A percentile compares a stretch with the other conserved stretches of the same genome.
phyloP scores from a whole-genome alignment of 768 basidiomycete genomes.

The Termitomyces sp. region DNA sequence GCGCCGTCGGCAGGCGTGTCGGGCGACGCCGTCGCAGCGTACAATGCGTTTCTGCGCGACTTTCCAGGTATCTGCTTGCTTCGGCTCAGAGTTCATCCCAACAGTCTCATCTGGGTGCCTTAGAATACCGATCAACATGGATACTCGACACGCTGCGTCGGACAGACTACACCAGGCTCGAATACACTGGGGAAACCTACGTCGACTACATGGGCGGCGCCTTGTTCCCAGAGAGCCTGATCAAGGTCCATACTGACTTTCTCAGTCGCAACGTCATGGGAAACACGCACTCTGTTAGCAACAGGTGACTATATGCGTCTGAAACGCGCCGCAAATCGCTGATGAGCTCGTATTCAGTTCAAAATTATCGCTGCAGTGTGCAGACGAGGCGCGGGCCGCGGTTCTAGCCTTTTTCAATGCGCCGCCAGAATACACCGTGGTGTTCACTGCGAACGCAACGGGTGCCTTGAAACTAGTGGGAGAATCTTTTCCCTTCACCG shows the following conservation, averaged over 20 bases:
- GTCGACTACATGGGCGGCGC: constrained; percentile 87
- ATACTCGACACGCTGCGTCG: constrained; percentile 63
- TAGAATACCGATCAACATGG: constrained; percentile 67
- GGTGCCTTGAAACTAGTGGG: constrained; percentile 79
- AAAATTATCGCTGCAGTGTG: constrained; percentile 58
- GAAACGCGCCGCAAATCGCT: constrained; percentile 1
- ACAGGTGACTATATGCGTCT: constrained; percentile 53
- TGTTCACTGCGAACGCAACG: constrained; percentile 80
- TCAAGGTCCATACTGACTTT: constrained; percentile 66
- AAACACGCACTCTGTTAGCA: constrained; percentile 81
- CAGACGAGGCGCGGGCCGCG: constrained; percentile 63
- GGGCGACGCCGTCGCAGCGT: constrained; percentile 36
- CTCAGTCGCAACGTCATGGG: constrained; percentile 64
- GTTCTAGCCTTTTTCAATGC: constrained; percentile 78
- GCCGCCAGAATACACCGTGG: constrained; percentile 69
- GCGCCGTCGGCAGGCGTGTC: constrained; percentile 22
- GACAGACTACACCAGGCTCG: constrained; percentile 57
- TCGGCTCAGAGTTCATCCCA: not conserved
- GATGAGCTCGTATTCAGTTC: constrained; percentile 42
- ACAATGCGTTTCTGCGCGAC: constrained; percentile 42
- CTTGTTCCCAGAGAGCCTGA: constrained; percentile 73
- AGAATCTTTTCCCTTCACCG: constrained; percentile 69
- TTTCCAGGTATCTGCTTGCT: constrained; percentile 27
- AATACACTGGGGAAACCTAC: constrained; percentile 65
- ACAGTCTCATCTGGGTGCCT: constrained; percentile 1